A percentile compares a stretch with the other conserved stretches of the same genome.
These are phyloP conservation scores for Backusella australiensis DNA, from an alignment of 192 early-diverging fungal genomes.

Conservation along the genomic window DNA sequence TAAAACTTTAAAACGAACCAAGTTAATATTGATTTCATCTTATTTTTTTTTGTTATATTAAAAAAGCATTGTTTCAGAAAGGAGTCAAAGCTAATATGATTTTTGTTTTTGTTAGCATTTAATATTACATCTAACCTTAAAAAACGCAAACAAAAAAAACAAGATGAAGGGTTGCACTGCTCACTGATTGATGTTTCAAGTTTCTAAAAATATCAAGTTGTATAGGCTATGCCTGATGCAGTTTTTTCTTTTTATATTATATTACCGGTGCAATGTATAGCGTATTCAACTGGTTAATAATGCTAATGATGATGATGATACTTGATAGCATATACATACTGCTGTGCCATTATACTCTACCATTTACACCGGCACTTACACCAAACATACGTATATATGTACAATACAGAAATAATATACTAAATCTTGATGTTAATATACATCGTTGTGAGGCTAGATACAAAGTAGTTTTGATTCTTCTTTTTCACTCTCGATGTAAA, in stretches of 20 bases:
- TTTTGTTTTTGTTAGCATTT: not conserved
- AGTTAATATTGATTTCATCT: too few relatives aligned
- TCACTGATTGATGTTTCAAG: not conserved
- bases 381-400: too few relatives aligned
- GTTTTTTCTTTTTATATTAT: not conserved
- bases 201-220: not conserved
- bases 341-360: too few relatives aligned
- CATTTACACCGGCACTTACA: too few relatives aligned
- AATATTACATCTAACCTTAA: not conserved
- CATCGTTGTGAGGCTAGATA: not conserved
- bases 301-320: too few relatives aligned
- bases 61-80: not conserved
- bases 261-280: not conserved
- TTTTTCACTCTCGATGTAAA: not conserved
- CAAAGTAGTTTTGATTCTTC: not conserved
- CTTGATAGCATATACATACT: too few relatives aligned
- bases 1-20: too few relatives aligned
- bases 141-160: not conserved
- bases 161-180: not conserved
- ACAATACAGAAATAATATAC: too few relatives aligned
- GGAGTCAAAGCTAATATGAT: not conserved
- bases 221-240: too few relatives aligned
- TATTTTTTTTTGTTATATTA: too few relatives aligned
- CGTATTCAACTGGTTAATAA: not conserved
- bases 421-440: not conserved